Base-by-base conservation (phyloP, 1,284 basidiomycete species). In the Ustilago loliicola region DNA sequence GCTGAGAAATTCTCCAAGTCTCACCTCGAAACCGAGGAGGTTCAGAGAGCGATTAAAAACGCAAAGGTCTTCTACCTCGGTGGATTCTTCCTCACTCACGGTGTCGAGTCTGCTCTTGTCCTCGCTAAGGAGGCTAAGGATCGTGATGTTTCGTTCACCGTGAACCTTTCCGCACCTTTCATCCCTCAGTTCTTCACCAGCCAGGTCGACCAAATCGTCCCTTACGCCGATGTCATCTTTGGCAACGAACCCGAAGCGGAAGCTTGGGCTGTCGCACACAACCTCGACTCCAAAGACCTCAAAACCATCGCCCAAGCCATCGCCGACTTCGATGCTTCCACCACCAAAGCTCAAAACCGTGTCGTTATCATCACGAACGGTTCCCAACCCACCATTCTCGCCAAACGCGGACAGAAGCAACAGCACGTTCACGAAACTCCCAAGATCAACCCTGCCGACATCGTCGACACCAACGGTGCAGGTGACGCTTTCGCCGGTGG, bases 401-500 rank as follows among this genome's bases (percentile, higher is more conserved):
- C 94, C 42, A 90, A 90, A 21, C 89, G 91, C 32, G 89, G 88
- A 47, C 65, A 74, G 15, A 89, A 90, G 15, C 88, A 90, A 3
- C 89, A 91, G 27, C 81, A 81, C 58, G 67, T 87, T 11, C 88
- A 88, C 87, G 80, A 60, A 86, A 89, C 87, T 85, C 88, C 84
- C 87, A 89, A 89, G 87, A 80, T 86, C 51, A 67, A 79, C 66
- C 72, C 83, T 6, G 65, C 75, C 51, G 75, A 86, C 61, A 86
- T 99, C 82, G 92, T 98, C 68, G 97, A 99, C 88, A 99, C 97
- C 66, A 99, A 99, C 88, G 97, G 94, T 61, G 97, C 97, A n/a
- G 97, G 97, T 60, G 97, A 99, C 87, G 95, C 95, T 59, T 99
- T 99, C 82, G 95, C 95, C n/a, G 97, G 97, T 74, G 97, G 94